phyloP scores from a whole-genome alignment of 2,329 filamentous ascomycete genomes.

The Fusarium tuaranense region DNA sequence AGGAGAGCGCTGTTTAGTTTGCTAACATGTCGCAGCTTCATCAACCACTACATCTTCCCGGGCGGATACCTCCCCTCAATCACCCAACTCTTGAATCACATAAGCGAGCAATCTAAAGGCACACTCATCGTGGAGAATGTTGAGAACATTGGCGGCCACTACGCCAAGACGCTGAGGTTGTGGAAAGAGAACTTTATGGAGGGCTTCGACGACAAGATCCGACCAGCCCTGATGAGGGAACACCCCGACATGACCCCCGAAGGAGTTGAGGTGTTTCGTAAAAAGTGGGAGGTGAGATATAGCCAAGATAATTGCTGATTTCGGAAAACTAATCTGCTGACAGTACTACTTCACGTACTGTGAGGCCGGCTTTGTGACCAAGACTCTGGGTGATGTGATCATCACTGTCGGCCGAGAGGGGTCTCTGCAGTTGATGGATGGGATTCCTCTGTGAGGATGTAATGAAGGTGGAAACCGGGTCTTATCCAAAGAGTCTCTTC shows the following conservation, averaged over 20 bases:
- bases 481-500: background rate
- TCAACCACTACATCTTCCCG: slow-evolving; percentile 82
- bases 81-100: slow-evolving; percentile 68
- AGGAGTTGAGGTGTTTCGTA: slow-evolving; percentile 74
- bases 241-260: slow-evolving; percentile 70
- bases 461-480: background rate
- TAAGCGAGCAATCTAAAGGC: slow-evolving; percentile 69
- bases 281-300: slow-evolving; percentile 74
- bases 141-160: slow-evolving; percentile 81
- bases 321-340: slow-evolving; percentile 20
- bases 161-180: slow-evolving; percentile 74
- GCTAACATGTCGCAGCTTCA: slow-evolving; percentile 63
- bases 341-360: slow-evolving; percentile 82
- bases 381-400: slow-evolving; percentile 79
- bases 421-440: slow-evolving; percentile 75
- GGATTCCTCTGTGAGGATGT: slow-evolving; percentile 67
- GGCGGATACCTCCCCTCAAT: slow-evolving; percentile 76
- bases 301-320: background rate
- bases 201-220: slow-evolving; percentile 71
- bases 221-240: slow-evolving; percentile 68
- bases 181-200: slow-evolving; percentile 76
- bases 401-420: slow-evolving; percentile 77
- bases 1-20: background rate
- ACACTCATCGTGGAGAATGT: slow-evolving; percentile 74
- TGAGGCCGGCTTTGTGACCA: slow-evolving; percentile 78